Percentiles rank a stretch among this genome's conserved stretches.
phyloP scores from a whole-genome alignment of 2,329 filamentous ascomycete genomes.

The Colletotrichum salicis region DNA sequence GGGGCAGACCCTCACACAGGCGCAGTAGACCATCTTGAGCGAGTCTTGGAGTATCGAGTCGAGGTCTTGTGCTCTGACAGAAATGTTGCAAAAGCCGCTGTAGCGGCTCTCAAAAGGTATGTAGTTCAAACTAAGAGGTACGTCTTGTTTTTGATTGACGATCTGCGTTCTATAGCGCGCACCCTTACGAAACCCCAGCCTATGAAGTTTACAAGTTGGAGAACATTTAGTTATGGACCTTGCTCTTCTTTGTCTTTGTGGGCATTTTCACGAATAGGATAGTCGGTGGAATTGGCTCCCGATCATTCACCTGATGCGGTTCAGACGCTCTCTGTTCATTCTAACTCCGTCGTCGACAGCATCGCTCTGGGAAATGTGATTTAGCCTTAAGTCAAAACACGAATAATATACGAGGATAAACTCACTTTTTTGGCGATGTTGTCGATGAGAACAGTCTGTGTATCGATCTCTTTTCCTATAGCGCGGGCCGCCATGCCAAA shows the following conservation, averaged over 20 bases:
- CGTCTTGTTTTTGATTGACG: not conserved
- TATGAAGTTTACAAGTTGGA: constrained; percentile 44
- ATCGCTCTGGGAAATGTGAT: constrained; percentile 72
- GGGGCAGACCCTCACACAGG: constrained; percentile 60
- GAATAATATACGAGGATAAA: too few relatives aligned
- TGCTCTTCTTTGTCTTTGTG: not conserved
- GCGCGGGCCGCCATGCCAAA: constrained; percentile 79
- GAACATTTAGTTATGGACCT: constrained; percentile 34
- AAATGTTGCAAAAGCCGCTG: constrained; percentile 53
- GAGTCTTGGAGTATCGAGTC: constrained; percentile 57
- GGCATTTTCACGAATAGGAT: not conserved
- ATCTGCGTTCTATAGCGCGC: constrained; percentile 34
- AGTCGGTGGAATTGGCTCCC: not conserved
- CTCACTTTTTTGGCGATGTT: constrained; percentile 82
- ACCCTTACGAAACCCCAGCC: constrained; percentile 42
- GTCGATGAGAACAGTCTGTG: constrained; percentile 80
- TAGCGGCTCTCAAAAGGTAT: constrained; percentile 60
- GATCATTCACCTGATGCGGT: constrained; percentile 62
- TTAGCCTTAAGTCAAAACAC: not conserved
- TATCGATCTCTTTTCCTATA: constrained; percentile 79
- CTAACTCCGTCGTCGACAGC: constrained; percentile 83
- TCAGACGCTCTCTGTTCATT: constrained; percentile 78
- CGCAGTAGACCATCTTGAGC: constrained; percentile 53
- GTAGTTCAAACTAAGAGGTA: not conserved
- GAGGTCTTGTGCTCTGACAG: constrained; percentile 58